These are phyloP conservation scores for Oryza glaberrima DNA, from an alignment of 176 grass and related monocot genomes.

Conservation along the genomic window DNA sequence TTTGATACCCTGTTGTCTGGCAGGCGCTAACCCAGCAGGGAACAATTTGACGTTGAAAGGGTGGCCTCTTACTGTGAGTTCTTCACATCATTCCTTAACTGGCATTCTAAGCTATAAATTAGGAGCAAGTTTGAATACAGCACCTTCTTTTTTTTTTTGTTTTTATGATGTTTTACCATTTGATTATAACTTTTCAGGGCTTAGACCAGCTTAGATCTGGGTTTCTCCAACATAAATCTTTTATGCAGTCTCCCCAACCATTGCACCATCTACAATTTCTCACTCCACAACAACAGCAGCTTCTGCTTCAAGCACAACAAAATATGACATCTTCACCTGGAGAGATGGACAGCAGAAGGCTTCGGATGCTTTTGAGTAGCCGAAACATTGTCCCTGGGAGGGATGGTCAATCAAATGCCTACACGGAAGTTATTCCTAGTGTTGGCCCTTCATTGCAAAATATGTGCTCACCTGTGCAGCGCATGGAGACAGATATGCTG, in stretches of 20 bases:
- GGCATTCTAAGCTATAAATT: slow-evolving; percentile 29
- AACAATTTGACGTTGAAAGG: slow-evolving; percentile 86
- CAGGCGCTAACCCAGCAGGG: slow-evolving; percentile 64
- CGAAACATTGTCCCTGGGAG: slow-evolving; percentile 57
- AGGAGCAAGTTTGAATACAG: slow-evolving; percentile 3
- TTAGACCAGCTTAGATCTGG: slow-evolving; percentile 82
- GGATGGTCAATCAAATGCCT: slow-evolving; percentile 56
- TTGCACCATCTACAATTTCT: slow-evolving; percentile 85
- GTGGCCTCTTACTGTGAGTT: slow-evolving; percentile 68
- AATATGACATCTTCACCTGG: slow-evolving; percentile 56
- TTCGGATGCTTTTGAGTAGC: slow-evolving; percentile 72
- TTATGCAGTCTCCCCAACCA: slow-evolving; percentile 69
- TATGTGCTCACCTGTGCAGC: slow-evolving; percentile 42
- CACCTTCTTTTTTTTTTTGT: slow-evolving; percentile 14
- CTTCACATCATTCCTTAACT: slow-evolving; percentile 33
- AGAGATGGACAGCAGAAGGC: slow-evolving; percentile 74
- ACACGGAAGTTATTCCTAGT: slow-evolving; percentile 59
- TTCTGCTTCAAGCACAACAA: slow-evolving; percentile 86
- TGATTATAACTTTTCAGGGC: slow-evolving; percentile 57
- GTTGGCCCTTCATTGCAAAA: slow-evolving; percentile 60
- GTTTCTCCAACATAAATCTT: slow-evolving; percentile 78
- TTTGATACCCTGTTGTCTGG: slow-evolving; percentile 20
- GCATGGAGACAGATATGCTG: slow-evolving; percentile 68
- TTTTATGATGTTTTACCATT: slow-evolving; percentile 14
- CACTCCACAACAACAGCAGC: slow-evolving; percentile 70